Evolutionary conservation across 352 stramenopile species (phyloP), one percentile per base, ranked within the genome.

Genomic region (Phytophthora aleatoria): DNA sequence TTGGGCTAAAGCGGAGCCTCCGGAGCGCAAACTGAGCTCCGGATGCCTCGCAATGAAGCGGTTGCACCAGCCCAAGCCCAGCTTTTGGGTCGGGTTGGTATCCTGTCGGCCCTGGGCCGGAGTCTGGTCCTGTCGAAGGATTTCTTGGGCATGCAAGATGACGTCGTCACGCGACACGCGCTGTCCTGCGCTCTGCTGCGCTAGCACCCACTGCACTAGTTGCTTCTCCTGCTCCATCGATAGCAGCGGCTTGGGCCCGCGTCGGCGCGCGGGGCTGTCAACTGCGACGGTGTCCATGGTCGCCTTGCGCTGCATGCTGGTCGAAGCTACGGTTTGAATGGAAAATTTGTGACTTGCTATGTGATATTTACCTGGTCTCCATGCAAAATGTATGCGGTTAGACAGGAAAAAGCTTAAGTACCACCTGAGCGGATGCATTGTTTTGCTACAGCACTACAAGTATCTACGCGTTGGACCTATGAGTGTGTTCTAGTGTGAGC

Each of bases 61-160:
- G 35, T 70, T 70, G 55, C 62, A 70, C 62, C 62, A 70, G 12
- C 62, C 55, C 42, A 70, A 48, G 10, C 62, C 62, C 11, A 70
- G 16, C 5, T 27, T 26, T 54, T 45, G 59, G 5, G 27, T 48
- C 24, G 28, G 13, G 16, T 52, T 58, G 48, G 28, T 13, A n/a
- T 60, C 33, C 26, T 55, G 24, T 28, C 50, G 26, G 45, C 44
- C 20, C 8, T 53, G 44, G n/a, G 42, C 11, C 9, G 35, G 11
- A 13, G 20, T 55, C 16, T 50, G 12, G 15, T 57, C 11, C 15
- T 61, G 36, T 20, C 42, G 59, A 39, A 52, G 24, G 13, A 70
- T 42, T 51, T 64, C 33, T 45, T 65, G 55, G 13, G 55, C 55
- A 2, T 56, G 49, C 3, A 5, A 5, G 26, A 65, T 65, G 55